Evolutionary conservation across 192 early-diverging fungal species (phyloP).

Genomic region (Blastocladiella britannica): DNA sequence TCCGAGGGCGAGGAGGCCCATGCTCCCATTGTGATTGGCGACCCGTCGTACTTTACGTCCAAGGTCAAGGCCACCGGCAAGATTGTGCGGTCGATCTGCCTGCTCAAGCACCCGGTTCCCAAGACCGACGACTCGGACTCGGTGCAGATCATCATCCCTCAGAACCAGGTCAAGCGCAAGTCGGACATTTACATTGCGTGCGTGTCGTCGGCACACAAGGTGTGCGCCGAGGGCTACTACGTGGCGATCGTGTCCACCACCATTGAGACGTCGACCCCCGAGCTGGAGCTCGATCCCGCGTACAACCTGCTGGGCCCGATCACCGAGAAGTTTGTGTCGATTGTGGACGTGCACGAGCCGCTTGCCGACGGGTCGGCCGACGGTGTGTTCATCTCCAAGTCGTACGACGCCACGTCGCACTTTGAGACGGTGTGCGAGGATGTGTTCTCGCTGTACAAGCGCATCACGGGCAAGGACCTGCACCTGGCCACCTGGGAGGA

Average conservation of each 20-base stretch:
- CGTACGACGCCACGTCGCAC: constrained; percentile 96
- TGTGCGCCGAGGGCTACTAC: constrained; percentile 68
- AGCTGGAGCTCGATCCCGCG: constrained; percentile 73
- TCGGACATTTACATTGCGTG: constrained; percentile 93
- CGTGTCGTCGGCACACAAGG: constrained; percentile 72
- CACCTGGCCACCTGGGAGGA: constrained; percentile 46
- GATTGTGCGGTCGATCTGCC: constrained; percentile 90
- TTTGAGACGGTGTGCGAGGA: constrained; percentile 97
- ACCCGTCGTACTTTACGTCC: constrained; percentile 76
- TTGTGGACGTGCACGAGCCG: constrained; percentile 74
- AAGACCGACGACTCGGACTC: constrained; percentile 69
- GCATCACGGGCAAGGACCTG: constrained; percentile 51
- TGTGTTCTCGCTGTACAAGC: constrained; percentile 78
- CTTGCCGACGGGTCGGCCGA: constrained; percentile 58
- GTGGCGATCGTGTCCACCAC: constrained; percentile 95
- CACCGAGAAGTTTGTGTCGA: constrained; percentile 70
- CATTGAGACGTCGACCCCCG: constrained; percentile 77
- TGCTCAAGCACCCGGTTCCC: constrained; percentile 78
- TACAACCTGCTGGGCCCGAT: constrained; percentile 77
- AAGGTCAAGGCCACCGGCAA: constrained; percentile 63
- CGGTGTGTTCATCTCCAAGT: constrained; percentile 74
- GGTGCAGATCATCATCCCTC: constrained; percentile 90
- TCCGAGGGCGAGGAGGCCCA: constrained; percentile 66
- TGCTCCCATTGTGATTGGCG: constrained; percentile 76
- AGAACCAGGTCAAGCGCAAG: constrained; percentile 82